phyloP scores from a whole-genome alignment of 352 stramenopile genomes.

The Phytophthora podocarpi region DNA sequence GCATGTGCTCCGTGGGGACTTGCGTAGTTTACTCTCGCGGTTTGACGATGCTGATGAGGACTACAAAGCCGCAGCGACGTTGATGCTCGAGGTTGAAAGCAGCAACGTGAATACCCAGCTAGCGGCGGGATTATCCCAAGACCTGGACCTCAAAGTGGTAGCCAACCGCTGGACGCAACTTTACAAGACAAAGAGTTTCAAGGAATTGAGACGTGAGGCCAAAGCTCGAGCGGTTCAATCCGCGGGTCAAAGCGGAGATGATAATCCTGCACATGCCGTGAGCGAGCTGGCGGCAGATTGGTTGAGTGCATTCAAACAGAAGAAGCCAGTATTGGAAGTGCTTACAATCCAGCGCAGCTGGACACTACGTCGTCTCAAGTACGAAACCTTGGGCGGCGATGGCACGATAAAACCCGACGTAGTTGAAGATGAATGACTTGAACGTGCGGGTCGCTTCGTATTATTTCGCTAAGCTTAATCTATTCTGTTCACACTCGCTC shows the following conservation, averaged over 20 bases:
- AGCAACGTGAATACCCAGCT: not conserved
- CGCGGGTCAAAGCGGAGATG: not conserved
- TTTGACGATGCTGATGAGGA: conserved; percentile 52
- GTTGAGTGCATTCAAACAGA: conserved; percentile 48
- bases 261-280: conserved; percentile 2
- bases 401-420: not conserved
- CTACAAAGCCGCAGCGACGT: conserved; percentile 36
- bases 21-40: conserved; percentile 50
- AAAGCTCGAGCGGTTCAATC: conserved; percentile 5
- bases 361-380: conserved; percentile 50
- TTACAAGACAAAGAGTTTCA: conserved; percentile 48
- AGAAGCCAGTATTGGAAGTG: conserved; percentile 48
- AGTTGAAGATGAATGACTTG: conserved; percentile 6
- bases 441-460: conserved; percentile 23
- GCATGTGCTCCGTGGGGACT: conserved; percentile 53
- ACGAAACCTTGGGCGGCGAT: conserved; percentile 21
- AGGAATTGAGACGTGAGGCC: conserved; percentile 48
- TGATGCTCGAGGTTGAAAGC: conserved; percentile 15
- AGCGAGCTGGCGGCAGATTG: conserved; percentile 39
- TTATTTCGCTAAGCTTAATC: conserved; percentile 9
- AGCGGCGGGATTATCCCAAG: conserved; percentile 9
- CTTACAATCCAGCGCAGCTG: conserved; percentile 44
- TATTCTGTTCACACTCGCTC: conserved; percentile 25
- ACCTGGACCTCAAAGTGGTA: conserved; percentile 47
- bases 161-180: conserved; percentile 61